phyloP scores from a whole-genome alignment of 2,329 filamentous ascomycete genomes.

The Aureobasidium sp. region DNA sequence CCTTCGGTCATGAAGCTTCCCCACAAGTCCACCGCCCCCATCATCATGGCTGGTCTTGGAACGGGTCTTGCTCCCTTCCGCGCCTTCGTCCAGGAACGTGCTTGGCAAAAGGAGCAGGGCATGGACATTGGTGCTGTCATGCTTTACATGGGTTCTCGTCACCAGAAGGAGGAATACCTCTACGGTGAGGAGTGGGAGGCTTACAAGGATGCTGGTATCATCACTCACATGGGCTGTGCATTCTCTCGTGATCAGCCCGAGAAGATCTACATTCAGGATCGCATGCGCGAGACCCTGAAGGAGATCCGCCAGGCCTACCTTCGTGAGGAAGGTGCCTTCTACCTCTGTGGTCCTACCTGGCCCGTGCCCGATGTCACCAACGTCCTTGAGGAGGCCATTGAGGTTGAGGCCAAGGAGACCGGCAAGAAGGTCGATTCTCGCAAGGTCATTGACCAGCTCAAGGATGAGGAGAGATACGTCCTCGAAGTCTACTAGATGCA shows the following conservation, averaged over 20 bases:
- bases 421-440: slow-evolving; percentile 76
- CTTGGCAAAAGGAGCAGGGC: slow-evolving; percentile 95
- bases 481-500: slow-evolving; percentile 79
- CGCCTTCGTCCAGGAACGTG: slow-evolving; percentile 95
- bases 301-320: slow-evolving; percentile 85
- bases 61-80: slow-evolving; percentile 98
- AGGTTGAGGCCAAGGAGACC: slow-evolving; percentile 59
- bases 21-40: slow-evolving; percentile 72
- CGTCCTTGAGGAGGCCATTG: slow-evolving; percentile 88
- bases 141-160: slow-evolving; percentile 91
- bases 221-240: slow-evolving; percentile 85
- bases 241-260: slow-evolving; percentile 95
- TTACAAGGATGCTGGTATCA: slow-evolving; percentile 89
- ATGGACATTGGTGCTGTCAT: slow-evolving; percentile 90
- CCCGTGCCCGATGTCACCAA: slow-evolving; percentile 94
- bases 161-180: slow-evolving; percentile 97
- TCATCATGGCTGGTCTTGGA: slow-evolving; percentile 99
- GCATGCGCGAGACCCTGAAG: slow-evolving; percentile 80
- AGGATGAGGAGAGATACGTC: slow-evolving; percentile 91
- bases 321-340: slow-evolving; percentile 82
- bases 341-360: slow-evolving; percentile 97
- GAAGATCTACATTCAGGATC: slow-evolving; percentile 99
- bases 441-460: slow-evolving; percentile 94
- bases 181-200: slow-evolving; percentile 99
- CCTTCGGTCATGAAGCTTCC: slow-evolving; percentile 99